Evolutionary conservation across 345 rosid species (phyloP), one percentile per base, ranked within the genome.

Genomic region (Cardiospermum halicacabum): DNA sequence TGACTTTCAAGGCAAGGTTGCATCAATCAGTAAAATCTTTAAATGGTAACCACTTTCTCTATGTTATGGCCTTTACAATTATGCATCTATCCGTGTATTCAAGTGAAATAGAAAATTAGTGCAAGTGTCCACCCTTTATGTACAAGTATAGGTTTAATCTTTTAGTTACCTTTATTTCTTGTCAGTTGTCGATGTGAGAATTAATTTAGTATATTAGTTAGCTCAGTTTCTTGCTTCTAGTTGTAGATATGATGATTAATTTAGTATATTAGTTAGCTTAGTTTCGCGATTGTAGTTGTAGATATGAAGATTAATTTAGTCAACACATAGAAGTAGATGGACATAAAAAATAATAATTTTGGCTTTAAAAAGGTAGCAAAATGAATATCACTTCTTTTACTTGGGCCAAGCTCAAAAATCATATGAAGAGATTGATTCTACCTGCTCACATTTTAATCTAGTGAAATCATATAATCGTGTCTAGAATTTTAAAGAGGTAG

Each of bases 21-120:
- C 84, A 71, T 75, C 72, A 50, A 80, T 72, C 68, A 87, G 75
- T 71, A 82, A 79, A 74, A 83, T 89, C 73, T 81, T 92, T 22
- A 79, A 86, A 47, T 92, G 96, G 96, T 89, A 79, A 75, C 77
- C 53, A 62, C 37, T 43, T 53, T 62, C 51, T 25, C 45, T 47
- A 15, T 28, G 11, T 19, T 22, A 51, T 36, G 30, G 47, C 53
- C 62, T 19, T 5, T 15, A 31, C 28, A 56, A 2, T 32, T 40
- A 16, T 43, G 49, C 6, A 18, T 43, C 22, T n/a, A 43, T n/a
- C 18, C 56, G 3, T 25, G 5, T 27, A 24, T 13, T 11, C 31
- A 8, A 22, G 56, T 24, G 31, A 25, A 53, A 24, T 8, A 12
- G 15, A 12, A 26, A 53, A 24, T 25, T 6, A 53, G 34, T 32